Conservation (phyloP, 2,329 filamentous ascomycete genomes). For the Torrubiella hemipterigena region DNA sequence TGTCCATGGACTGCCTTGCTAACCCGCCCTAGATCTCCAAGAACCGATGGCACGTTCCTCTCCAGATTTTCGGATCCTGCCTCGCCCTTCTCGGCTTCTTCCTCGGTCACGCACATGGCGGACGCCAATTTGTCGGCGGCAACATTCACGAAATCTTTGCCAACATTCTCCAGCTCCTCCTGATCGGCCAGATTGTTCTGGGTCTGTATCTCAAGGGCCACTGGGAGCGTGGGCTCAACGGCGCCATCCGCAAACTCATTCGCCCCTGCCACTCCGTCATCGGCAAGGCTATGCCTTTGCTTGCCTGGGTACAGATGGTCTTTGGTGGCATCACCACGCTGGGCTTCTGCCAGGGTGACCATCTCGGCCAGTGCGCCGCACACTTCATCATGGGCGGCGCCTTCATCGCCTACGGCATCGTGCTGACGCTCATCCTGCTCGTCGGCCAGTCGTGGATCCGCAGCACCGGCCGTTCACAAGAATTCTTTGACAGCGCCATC, state of each 20-base stretch:
- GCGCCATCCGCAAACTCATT: conserved; percentile 59
- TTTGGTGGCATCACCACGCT: conserved; percentile 89
- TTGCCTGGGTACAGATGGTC: conserved; percentile 87
- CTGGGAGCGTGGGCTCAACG: conserved; percentile 73
- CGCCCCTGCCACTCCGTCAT: conserved; percentile 67
- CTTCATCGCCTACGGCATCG: conserved; percentile 86
- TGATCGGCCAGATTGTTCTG: conserved; percentile 64
- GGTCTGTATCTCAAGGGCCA: conserved; percentile 86
- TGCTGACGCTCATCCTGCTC: conserved; percentile 74
- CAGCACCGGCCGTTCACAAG: conserved; percentile 74
- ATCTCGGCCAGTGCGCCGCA: conserved; percentile 82
- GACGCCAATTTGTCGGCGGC: conserved; percentile 62
- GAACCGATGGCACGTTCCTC: conserved; percentile 87
- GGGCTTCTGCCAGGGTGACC: conserved; percentile 87
- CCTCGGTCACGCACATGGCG: conserved; percentile 81
- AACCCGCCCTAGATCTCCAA: conserved; percentile 56
- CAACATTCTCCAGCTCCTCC: conserved; percentile 65
- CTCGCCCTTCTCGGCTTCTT: conserved; percentile 79
- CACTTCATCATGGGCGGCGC: conserved; percentile 99
- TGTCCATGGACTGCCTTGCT: no score
- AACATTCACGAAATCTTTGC: conserved; percentile 80
- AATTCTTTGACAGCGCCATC: conserved; percentile 88
- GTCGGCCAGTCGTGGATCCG: conserved; percentile 83
- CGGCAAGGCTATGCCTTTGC: conserved; percentile 77
- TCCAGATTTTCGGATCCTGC: conserved; percentile 63